Base-by-base conservation (phyloP, 1,284 basidiomycete species). In the Malassezia vespertilionis region DNA sequence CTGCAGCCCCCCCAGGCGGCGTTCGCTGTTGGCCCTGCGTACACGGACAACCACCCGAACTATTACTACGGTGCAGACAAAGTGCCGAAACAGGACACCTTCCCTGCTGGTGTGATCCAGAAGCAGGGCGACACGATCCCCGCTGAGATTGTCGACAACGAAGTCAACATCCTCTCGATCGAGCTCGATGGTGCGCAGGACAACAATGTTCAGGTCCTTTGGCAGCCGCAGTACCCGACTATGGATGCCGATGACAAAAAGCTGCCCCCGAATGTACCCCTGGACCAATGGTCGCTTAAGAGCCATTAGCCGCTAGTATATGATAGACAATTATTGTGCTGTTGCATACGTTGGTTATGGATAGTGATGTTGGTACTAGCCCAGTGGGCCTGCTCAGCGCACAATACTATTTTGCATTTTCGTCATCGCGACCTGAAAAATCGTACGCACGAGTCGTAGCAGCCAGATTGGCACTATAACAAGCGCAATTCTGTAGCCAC, bases 91-190 rank as follows among this genome's bases (percentile, higher is more conserved):
- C 83, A 86, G 71, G 67, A 73, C 20, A 93, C 95, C 73, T 75
- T 78, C 0, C 24, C 23, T 10, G 23, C 37, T 9, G 23, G 23
- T 7, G 37, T 39, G 8, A 26, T 39, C 24, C 39, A 40, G n/a
- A 15, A 41, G 20, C 35, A 42, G 27, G 42, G 43, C 23, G n/a
- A 33, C 2, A 15, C 15, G 6, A 51, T 51, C 21, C 31, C 44
- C 5, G 31, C 48, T n/a, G 48, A 51, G 31, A 41, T 51, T 10
- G 9, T 30, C 12, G 48, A 51, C n/a, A 27, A 27, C 5, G 81
- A 79, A 20, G 84, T 88, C 40, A 83, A 78, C 8, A 86, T 91
- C 14, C 75, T 97, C 36, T 77, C 77, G 58, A 83, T 96, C 69
- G 76, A 75, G 55, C 68, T 93, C 9, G 39, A 40, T 32, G 56